Base-by-base conservation (phyloP, 140 eudicot species). In the Cichorium intybus region DNA sequence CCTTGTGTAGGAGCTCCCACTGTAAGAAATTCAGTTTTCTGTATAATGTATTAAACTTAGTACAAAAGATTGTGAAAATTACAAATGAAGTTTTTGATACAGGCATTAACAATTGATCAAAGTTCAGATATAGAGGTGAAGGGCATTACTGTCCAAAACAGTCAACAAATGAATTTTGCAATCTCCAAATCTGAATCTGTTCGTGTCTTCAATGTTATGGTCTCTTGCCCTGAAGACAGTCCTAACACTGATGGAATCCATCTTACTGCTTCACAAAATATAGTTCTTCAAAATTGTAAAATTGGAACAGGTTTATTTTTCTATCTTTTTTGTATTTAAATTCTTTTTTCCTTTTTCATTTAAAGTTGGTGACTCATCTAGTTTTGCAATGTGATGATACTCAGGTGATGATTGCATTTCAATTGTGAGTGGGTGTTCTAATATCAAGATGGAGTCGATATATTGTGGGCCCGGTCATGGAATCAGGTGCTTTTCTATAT, bases 161-260 rank as follows among this genome's bases (percentile, higher is more conserved):
- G 95, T 76, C 99, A 86, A 65, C 99, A 94, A 69, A 89, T 94
- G 97, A 87, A 94, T 77, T 94, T 94, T 77, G 60, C 76, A 17
- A 74, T 94, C 71, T 82, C 94, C 20, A 82, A 76, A 4, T 86
- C 82, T 37, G 83, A 89, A 31, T 80, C 94, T 51, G 85, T 94
- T 26, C 87, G 84, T 6, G 70, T 94, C 39, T 54, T 53, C 29
- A 78, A 70, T 79, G 84, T 94, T 21, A 66, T 66, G 60, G 85
- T 94, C 28, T 84, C 97, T 6, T 80, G 91, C 70, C 99, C 99
- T 28, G 99, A 66, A 76, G 99, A 94, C 66, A 94, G 99, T 75
- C 99, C 99, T 17, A 94, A 94, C 74, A 94, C 99, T n/a, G 99
- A 94, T 68, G 99, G 99, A 54, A 94, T 94, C 45, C 99, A 94